Base-by-base conservation (phyloP, 2,329 filamentous ascomycete genomes). In the Ascochyta rabiei region DNA sequence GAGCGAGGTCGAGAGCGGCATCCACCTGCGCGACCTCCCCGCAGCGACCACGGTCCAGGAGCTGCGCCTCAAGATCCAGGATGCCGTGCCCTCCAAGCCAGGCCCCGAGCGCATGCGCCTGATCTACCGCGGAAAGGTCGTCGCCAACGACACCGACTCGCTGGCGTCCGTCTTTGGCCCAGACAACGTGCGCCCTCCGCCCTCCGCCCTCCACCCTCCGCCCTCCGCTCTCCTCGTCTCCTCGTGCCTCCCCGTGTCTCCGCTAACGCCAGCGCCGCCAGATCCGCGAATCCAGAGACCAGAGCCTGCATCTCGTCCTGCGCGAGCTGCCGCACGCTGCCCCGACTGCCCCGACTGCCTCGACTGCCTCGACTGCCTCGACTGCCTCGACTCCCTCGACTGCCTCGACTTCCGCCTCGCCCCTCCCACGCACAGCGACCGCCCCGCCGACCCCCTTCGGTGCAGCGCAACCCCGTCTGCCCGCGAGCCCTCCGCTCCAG, bases 91-190 rank as follows among this genome's bases (percentile, higher is more conserved):
- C 34, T 69, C 69, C 2, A 64, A 64, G 41, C 75, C 75, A 6
- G 58, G 64, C 6, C 61, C 67, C 5, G 74, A 75, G 37, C 72
- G 76, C 38, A 85, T 87, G 73, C 78, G 84, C 38, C 68, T 88
- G 53, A 85, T 87, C 18, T 86, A 85, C 61, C 75, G 79, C 44
- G 85, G 85, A 18, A 77, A 81, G 51, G 78, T 81, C 24, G 76
- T 87, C 6, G 67, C 77, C 6, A 76, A 82, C 59, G 77, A 82
- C 54, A 71, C 74, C 19, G 77, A 79, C 33, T 80, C 76, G 0
- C 69, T 88, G 50, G 71, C 73, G 26, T 74, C 78, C 31, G 75
- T 85, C 4, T 76, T 87, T 57, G 80, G 81, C 35, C 71, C 78
- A 15, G 75, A 79, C 28, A 75, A 79, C 58, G 83, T 85, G 67